Evolutionary conservation across 2,329 filamentous ascomycete species (phyloP), one percentile per base, ranked within the genome.

Genomic region (Trichoderma hamatum): DNA sequence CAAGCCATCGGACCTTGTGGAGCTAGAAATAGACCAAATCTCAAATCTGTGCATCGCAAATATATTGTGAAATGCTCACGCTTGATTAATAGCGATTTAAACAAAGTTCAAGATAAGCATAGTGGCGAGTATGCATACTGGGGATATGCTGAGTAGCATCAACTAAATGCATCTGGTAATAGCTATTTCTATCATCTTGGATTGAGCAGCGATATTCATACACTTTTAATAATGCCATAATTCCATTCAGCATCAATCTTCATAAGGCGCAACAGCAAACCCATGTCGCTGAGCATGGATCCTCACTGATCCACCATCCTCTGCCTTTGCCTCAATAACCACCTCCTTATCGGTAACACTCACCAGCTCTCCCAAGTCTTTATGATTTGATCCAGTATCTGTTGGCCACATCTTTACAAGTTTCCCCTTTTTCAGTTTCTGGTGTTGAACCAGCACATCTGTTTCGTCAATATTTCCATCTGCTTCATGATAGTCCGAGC

Each of bases 201-300:
- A 36, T 13, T 14, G 34, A 36, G 34, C 7, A 36, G 34, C 34
- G 34, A 36, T 36, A 11, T 6, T 4, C 19, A 46, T 4, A 19
- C 10, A 11, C 16, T 46, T 46, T n/a, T 21, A 10, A 9, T 4
- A 46, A 10, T 46, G 3, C 9, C n/a, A 46, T 3, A 13, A n/a
- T 5, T 11, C 9, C n/a, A 5, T 49, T 4, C 43, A 49, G 5
- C 9, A 9, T 14, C 39, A 60, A 9, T 51, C 39, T 10, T 67
- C 39, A 39, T 11, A 39, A 28, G 55, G 14, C 30, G 56, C 51
- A 39, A 88, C 78, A 68, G 82, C 80, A 76, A 89, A 90, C 16
- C 85, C 84, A 75, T 85, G 84, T 72, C 89, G 82, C 2, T 89
- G 89, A 55, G 85, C 84, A 79, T 91, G 88, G 49, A 91, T 78